Evolutionary conservation across 352 stramenopile species (phyloP).

Genomic region (Phytophthora uliginosa): DNA sequence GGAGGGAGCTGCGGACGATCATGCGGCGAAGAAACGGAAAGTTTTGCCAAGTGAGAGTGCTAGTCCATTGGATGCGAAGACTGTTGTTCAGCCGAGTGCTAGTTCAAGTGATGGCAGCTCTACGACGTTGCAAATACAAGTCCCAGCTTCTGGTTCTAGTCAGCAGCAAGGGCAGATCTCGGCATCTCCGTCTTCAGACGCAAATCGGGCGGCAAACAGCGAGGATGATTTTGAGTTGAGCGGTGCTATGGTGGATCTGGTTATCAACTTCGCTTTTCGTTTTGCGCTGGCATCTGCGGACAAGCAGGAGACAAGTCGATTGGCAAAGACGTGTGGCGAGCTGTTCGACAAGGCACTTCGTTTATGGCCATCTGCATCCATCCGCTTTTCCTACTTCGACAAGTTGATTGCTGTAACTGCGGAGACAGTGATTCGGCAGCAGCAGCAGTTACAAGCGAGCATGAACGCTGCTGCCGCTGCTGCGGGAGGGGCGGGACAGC

Average conservation of each 20-base stretch:
- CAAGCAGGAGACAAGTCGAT: conserved; percentile 88
- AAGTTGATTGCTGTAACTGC: conserved; percentile 93
- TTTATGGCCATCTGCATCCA: conserved; percentile 85
- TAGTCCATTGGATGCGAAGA: conserved; percentile 22
- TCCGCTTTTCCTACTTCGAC: conserved; percentile 94
- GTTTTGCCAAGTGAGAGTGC: conserved; percentile 33
- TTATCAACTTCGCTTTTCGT: conserved; percentile 94
- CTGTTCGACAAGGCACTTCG: conserved; percentile 90
- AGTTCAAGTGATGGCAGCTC: conserved; percentile 3
- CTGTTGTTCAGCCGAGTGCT: conserved; percentile 27
- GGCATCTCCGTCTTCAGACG: conserved; percentile 31
- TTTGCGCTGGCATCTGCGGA: conserved; percentile 91
- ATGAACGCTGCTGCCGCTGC: conserved; percentile 39
- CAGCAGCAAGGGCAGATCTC: conserved; percentile 28
- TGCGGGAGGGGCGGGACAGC: conserved; percentile 25
- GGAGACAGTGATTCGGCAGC: conserved; percentile 85
- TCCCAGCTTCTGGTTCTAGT: conserved; percentile 1
- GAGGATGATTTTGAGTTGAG: conserved; percentile 92
- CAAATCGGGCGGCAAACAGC: conserved; percentile 39
- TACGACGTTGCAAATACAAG: conserved; percentile 25
- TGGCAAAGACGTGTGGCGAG: conserved; percentile 91
- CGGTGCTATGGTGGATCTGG: conserved; percentile 89
- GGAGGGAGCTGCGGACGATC: conserved; percentile 23
- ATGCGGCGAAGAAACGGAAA: conserved; percentile 62
- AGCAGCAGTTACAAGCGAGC: conserved; percentile 60